These are phyloP conservation scores for Berberis vulgaris DNA, from an alignment of 164 flowering plant genomes.

Conservation along the genomic window DNA sequence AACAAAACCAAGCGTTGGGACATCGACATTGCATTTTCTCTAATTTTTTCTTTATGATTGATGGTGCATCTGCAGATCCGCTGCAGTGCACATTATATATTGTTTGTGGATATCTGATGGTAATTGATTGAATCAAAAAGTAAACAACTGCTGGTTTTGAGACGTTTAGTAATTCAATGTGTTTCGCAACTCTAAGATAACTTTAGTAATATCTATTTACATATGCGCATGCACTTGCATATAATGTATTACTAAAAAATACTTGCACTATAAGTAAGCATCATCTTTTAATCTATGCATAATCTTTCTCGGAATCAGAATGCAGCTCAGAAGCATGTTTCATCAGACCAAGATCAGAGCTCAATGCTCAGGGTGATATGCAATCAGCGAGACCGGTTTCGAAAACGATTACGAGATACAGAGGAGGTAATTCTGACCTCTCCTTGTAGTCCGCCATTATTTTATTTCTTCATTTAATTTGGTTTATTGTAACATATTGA, in stretches of 20 bases:
- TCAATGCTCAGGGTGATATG: slow-evolving; percentile 99
- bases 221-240: too few relatives aligned
- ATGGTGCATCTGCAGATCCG: too few relatives aligned
- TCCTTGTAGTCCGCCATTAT: too few relatives aligned
- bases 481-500: neutral
- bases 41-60: too few relatives aligned
- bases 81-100: too few relatives aligned
- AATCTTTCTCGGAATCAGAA: slow-evolving; percentile 31
- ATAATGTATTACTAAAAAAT: too few relatives aligned
- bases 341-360: slow-evolving; percentile 84
- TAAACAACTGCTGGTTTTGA: too few relatives aligned
- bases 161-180: too few relatives aligned
- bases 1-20: neutral
- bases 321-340: slow-evolving; percentile 51
- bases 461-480: neutral
- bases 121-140: too few relatives aligned
- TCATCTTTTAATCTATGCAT: neutral
- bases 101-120: too few relatives aligned
- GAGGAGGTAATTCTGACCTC: slow-evolving; percentile 58
- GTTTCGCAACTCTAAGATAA: too few relatives aligned
- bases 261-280: neutral
- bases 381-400: slow-evolving; percentile 92
- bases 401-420: slow-evolving; percentile 79
- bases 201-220: too few relatives aligned
- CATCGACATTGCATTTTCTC: neutral